Base-by-base conservation (phyloP, 108 stramenopile genomes). In the Skeletonema marinoi region DNA sequence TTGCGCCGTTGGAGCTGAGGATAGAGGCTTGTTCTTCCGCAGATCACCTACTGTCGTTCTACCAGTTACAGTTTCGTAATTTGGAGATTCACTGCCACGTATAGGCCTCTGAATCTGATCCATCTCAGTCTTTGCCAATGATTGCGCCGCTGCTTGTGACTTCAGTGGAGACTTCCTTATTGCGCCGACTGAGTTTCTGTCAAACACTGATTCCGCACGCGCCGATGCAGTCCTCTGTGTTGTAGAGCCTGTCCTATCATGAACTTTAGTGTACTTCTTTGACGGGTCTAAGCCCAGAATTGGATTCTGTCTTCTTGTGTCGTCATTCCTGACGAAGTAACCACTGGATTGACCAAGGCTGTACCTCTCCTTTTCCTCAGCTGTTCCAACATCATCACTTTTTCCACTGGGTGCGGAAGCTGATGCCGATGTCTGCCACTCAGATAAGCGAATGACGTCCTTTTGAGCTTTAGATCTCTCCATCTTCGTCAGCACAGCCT, bases 381-480 rank as follows among this genome's bases (percentile, higher is more conserved):
- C 0, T 56, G 21, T 1, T 56, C n/a, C n/a, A 7, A 29, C 54
- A 2, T n/a, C 44, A 16, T 46, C 44, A 46, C 44, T 46, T n/a
- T 46, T 46, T 1, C 16, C 44, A 46, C 44, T 46, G 3, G 16
- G 2, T n/a, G 25, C 54, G 9, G 8, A 4, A 8, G 54, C 4
- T 56, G 54, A 56, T 25, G 16, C 31, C 48, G 29, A 17, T 21
- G 32, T 29, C 16, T 56, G 65, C 73, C 73, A 74, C 25, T 74
- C 73, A 3, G 73, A 74, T 33, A 66, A 58, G n/a, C 65, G 73
- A 30, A 21, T 59, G 6, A 42, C 56, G 54, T 74, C 73, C 65
- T 56, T 66, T 41, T 66, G 44, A 12, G 36, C 11, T 65, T 38
- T 65, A 54, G 51, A 19, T 42, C 59, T 46, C 25, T 74, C 62